Evolutionary conservation across 495 filamentous ascomycete species (phyloP).

Genomic region (Podospora tetraspora): DNA sequence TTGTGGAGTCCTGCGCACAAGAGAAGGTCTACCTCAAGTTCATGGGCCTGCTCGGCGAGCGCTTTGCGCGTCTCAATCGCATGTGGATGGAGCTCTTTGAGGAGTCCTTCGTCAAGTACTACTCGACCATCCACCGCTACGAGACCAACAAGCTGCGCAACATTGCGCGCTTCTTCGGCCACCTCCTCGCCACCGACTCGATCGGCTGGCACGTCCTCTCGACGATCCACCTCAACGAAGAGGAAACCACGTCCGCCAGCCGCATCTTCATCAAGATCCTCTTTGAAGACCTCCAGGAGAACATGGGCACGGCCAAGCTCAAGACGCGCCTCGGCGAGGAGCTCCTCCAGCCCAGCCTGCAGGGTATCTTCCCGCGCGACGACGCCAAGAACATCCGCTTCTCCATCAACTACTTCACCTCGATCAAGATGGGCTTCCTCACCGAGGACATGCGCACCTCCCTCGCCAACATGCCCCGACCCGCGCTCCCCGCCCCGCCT

Average conservation of each 20-base stretch:
- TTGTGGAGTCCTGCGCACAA: slow-evolving; percentile 92
- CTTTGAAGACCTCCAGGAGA: slow-evolving; percentile 86
- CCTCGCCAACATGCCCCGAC: slow-evolving; percentile 79
- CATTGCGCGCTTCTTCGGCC: slow-evolving; percentile 90
- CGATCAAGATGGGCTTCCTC: slow-evolving; percentile 87
- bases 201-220: slow-evolving; percentile 89
- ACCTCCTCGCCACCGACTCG: slow-evolving; percentile 79
- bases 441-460: slow-evolving; percentile 94
- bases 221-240: slow-evolving; percentile 83
- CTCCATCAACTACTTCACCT: slow-evolving; percentile 98
- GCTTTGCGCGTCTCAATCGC: slow-evolving; percentile 91
- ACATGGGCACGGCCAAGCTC: slow-evolving; percentile 75
- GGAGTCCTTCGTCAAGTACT: slow-evolving; percentile 82
- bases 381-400: slow-evolving; percentile 87
- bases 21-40: slow-evolving; percentile 96
- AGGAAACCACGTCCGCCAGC: slow-evolving; percentile 90
- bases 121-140: slow-evolving; percentile 94
- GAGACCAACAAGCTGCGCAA: slow-evolving; percentile 93
- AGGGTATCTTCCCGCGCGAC: slow-evolving; percentile 86
- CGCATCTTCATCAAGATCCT: slow-evolving; percentile 98
- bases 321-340: slow-evolving; percentile 72
- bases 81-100: slow-evolving; percentile 92
- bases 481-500: slow-evolving; percentile 62
- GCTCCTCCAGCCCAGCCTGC: slow-evolving; percentile 67
- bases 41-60: slow-evolving; percentile 87